Conservation (phyloP, 768 basidiomycete genomes). For the Tricholoma flavovirens region DNA sequence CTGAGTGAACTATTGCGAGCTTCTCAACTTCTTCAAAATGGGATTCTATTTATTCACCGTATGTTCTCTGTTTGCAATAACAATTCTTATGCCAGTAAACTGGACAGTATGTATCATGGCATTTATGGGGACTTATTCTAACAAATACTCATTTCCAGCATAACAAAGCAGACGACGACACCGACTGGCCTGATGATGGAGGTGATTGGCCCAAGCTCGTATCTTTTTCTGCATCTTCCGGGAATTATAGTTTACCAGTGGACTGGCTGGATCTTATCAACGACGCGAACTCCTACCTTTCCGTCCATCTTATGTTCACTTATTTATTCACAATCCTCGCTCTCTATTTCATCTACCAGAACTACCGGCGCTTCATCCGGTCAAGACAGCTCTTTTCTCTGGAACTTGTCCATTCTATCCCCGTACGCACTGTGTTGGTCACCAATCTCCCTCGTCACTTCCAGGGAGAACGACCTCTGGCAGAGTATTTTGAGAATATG, state of each 20-base stretch:
- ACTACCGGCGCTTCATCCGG: slow-evolving; percentile 84
- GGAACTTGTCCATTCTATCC: slow-evolving; percentile 91
- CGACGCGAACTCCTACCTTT: slow-evolving; percentile 85
- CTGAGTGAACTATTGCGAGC: slow-evolving; percentile 33
- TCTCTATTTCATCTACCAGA: slow-evolving; percentile 81
- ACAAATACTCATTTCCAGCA: slow-evolving; percentile 37
- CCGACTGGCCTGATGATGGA: slow-evolving; percentile 38
- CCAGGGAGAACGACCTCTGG: slow-evolving; percentile 76
- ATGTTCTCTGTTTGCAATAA: slow-evolving; percentile 74
- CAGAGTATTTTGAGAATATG: slow-evolving; percentile 93
- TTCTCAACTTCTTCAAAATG: slow-evolving; percentile 94
- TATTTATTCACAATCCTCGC: slow-evolving; percentile 89
- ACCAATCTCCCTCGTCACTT: slow-evolving; percentile 81
- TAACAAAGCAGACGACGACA: slow-evolving; percentile 61
- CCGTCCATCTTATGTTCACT: slow-evolving; percentile 87
- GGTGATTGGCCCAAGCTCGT: slow-evolving; percentile 41
- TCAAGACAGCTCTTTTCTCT: slow-evolving; percentile 91
- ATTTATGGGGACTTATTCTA: not conserved
- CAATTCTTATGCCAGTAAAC: slow-evolving; percentile 93
- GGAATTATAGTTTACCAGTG: slow-evolving; percentile 32
- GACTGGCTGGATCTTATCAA: slow-evolving; percentile 87
- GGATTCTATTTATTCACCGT: slow-evolving; percentile 87
- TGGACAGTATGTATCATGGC: slow-evolving; percentile 62
- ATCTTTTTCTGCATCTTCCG: slow-evolving; percentile 16
- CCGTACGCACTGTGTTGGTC: slow-evolving; percentile 89